Percentiles rank a stretch among this genome's conserved stretches.
These are phyloP conservation scores for Trypanosoma rangeli DNA, from an alignment of 208 protist genomes.

Conservation along the genomic window DNA sequence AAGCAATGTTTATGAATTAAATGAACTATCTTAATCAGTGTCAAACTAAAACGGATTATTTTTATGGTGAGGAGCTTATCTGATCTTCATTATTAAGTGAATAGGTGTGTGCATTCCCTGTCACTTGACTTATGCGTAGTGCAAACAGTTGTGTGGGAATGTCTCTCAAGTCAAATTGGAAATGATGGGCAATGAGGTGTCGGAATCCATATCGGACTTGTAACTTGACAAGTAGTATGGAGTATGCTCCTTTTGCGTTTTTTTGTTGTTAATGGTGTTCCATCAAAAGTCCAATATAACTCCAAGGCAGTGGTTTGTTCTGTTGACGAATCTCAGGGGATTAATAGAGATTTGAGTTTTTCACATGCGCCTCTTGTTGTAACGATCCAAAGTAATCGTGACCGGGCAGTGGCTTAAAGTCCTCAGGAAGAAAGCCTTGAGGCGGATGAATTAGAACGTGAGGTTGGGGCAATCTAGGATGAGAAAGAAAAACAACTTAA, in stretches of 20 bases:
- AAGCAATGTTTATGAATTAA: background rate
- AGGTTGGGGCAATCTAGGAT: conserved; percentile 25
- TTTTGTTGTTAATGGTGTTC: conserved; percentile 40
- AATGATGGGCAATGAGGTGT: conserved; percentile 26
- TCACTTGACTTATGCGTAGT: conserved; percentile 1
- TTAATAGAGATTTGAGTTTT: conserved; percentile 17
- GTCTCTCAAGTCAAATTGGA: conserved; percentile 21
- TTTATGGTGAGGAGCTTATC: background rate
- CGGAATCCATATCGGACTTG: conserved; percentile 26
- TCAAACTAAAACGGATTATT: background rate
- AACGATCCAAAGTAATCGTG: background rate
- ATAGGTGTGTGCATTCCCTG: conserved; percentile 11
- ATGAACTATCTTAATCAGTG: background rate
- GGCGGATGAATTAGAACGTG: conserved; percentile 5
- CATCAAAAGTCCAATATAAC: background rate
- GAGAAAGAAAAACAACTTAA: conserved; percentile 43
- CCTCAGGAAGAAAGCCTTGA: background rate
- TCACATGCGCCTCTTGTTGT: conserved; percentile 23
- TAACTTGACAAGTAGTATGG: conserved; percentile 54
- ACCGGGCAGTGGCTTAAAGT: background rate
- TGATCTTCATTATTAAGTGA: background rate
- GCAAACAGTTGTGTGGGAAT: conserved; percentile 11
- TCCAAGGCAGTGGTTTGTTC: background rate
- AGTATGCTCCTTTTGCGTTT: conserved; percentile 66
- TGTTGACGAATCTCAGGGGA: conserved; percentile 9